Evolutionary conservation across 1,139 yeast species (phyloP), one percentile per base, ranked within the genome.

Genomic region (Spathaspora sp.): DNA sequence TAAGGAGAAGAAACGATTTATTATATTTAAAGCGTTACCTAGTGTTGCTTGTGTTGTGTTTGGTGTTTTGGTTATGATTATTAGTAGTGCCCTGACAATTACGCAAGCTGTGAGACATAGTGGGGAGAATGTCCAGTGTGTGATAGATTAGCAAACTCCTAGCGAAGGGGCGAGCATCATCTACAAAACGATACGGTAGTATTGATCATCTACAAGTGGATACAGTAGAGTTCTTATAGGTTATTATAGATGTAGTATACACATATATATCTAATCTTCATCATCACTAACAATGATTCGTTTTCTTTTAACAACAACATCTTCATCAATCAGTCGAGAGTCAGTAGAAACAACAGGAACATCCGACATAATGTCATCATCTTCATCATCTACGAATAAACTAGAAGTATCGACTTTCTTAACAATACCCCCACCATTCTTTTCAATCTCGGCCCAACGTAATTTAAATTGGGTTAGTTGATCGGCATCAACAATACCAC

Each of bases 11-110:
- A 56, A 60, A 43, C 48, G 51, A 2, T 74, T 73, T 47, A 51
- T 68, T 10, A 13, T 67, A 0, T 51, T 51, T 38, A 72, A 67
- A 47, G 69, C 67, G 43, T 45, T 82, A 1, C 86, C 91, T 0
- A 77, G 84, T 51, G 73, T 80, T 47, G 67, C 70, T 0, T 86
- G 95, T 59, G 79, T 85, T 10, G 60, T 68, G 0, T 90, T 91
- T 66, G 98, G 98, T 0, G 64, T 82, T 33, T 52, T 78, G 7
- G 88, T 91, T 8, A 87, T 91, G 95, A 55, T 87, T 31, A 70
- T 89, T 15, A 87, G 96, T 29, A 84, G 96, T 0, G 67, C 76
- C 17, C 89, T 87, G 73, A 88, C 96, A 10, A 70, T 89, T 17
- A 38, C 36, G 18, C 44, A 47, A 15, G 45, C 52, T 8, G 25